Base-by-base conservation (phyloP, 176 grass and related monocot species). In the Phoenix roebelenii region DNA sequence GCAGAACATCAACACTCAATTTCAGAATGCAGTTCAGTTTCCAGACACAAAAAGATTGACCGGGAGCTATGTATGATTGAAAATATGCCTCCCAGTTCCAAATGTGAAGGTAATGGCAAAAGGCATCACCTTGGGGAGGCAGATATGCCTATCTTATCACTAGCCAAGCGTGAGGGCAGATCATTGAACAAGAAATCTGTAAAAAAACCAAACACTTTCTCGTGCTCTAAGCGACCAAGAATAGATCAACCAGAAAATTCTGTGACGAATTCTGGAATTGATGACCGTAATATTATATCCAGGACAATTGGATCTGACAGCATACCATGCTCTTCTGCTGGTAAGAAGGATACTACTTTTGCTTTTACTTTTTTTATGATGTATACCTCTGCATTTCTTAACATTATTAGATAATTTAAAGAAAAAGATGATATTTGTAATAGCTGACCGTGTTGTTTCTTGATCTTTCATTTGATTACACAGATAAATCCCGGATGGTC, bases 171-270 rank as follows among this genome's bases (percentile, higher is more conserved):
- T 68, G 89, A 79, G 56, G 67, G 48, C 19, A 94, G 85, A 51
- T 7, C 69, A 59, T 24, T 60, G 23, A 35, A 59, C 16, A 94
- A 94, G 79, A 88, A 83, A 71, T 79, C 84, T 51, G 80, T 85
- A 68, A 94, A 94, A 72, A 76, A 79, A 57, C 75, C 88, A 60
- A 76, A 72, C 51, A 70, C 53, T 48, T 76, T 82, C 51, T 77
- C 81, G 62, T 88, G 80, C 69, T 55, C 84, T 20, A 94, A 94
- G 80, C 84, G 78, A 59, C 84, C 81, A 71, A 94, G 83, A 66
- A 72, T 88, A 62, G 89, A 94, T 66, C 68, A 79, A 51, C 71
- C 63, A 56, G 77, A 81, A 76, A 78, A 44, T 26, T 2, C 55
- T 54, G 59, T 82, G 56, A 44, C 35, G 10, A 65, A 57, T 65